Evolutionary conservation across 2,329 filamentous ascomycete genomes (phyloP).

Genomic region (Phoma herbarum): DNA sequence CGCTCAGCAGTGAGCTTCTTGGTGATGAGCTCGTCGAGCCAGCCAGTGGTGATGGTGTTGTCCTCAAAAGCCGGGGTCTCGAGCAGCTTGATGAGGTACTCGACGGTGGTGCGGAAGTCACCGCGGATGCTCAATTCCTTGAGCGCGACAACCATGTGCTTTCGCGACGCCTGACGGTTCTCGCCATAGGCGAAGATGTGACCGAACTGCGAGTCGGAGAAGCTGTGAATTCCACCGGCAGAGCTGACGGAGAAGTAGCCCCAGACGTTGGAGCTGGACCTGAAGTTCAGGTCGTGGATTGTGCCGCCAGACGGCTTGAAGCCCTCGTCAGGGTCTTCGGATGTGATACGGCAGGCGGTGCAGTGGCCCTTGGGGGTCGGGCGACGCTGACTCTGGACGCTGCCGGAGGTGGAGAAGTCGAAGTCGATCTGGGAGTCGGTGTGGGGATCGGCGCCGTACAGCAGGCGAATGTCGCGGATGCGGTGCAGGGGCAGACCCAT

Average conservation of each 20-base stretch:
- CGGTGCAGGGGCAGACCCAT: slow-evolving; percentile 98
- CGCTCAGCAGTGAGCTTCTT: slow-evolving; percentile 97
- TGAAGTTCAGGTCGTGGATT: slow-evolving; percentile 99
- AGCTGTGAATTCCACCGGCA: slow-evolving; percentile 96
- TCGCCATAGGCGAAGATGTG: slow-evolving; percentile 99
- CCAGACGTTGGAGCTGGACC: slow-evolving; percentile 98
- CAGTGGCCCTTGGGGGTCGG: slow-evolving; percentile 96
- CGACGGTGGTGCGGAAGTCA: slow-evolving; percentile 98
- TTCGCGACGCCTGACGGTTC: slow-evolving; percentile 92
- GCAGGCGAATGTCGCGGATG: slow-evolving; percentile 92
- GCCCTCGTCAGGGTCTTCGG: slow-evolving; percentile 96
- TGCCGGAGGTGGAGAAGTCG: slow-evolving; percentile 88
- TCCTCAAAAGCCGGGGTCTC: slow-evolving; percentile 98
- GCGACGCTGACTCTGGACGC: slow-evolving; percentile 83
- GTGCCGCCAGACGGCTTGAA: slow-evolving; percentile 99
- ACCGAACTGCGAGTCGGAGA: slow-evolving; percentile 98
- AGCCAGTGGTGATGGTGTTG: slow-evolving; percentile 98
- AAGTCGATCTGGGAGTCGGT: slow-evolving; percentile 91
- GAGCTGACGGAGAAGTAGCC: slow-evolving; percentile 99
- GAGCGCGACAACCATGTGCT: slow-evolving; percentile 98
- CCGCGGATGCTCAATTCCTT: slow-evolving; percentile 99
- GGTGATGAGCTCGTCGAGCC: slow-evolving; percentile 97
- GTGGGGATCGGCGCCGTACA: slow-evolving; percentile 95
- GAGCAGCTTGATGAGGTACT: slow-evolving; percentile 98
- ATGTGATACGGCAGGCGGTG: slow-evolving; percentile 98